Conservation (phyloP, 768 basidiomycete genomes). For the Piloderma croceum region DNA sequence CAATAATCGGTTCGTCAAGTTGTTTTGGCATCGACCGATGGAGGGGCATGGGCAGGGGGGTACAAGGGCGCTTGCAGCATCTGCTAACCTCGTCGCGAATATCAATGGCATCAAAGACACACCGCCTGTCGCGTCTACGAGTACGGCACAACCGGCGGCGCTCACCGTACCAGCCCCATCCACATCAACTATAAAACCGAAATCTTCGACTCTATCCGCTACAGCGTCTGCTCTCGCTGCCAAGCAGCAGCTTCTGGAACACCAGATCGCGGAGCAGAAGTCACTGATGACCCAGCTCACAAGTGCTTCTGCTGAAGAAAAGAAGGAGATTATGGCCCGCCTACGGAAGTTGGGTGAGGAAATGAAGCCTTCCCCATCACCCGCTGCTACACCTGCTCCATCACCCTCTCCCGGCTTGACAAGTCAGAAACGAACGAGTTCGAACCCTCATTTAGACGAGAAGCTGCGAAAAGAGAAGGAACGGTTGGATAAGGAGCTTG, state of each 20-base stretch:
- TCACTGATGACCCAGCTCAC: conserved; percentile 66
- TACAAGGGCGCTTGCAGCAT: conserved; percentile 72
- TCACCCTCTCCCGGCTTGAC: conserved; percentile 23
- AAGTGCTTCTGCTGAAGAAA: conserved; percentile 63
- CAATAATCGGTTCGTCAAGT: conserved; percentile 88
- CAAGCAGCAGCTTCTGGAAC: conserved; percentile 71
- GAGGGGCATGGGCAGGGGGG: conserved; percentile 84
- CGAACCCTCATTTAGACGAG: conserved; percentile 33
- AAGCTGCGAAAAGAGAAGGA: conserved; percentile 56
- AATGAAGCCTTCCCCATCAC: conserved; percentile 48
- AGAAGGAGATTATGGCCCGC: conserved; percentile 71
- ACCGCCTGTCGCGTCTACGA: conserved; percentile 17
- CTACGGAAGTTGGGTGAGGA: conserved; percentile 75
- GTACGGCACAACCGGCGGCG: conserved; percentile 17
- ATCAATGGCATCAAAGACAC: conserved; percentile 36
- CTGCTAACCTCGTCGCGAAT: conserved; percentile 69
- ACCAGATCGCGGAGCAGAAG: conserved; percentile 87
- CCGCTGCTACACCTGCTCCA: conserved; percentile 25
- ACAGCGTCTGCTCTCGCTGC: conserved; percentile 53
- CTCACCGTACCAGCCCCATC: no score
- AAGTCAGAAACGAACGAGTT: conserved; percentile 16
- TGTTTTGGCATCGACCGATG: conserved; percentile 93
- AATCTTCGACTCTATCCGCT: conserved; percentile 23
- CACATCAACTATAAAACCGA: conserved; percentile 18
- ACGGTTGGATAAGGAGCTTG: conserved; percentile 78